phyloP scores from a whole-genome alignment of 106 monocot species.

The Platanthera guangdongensis region DNA sequence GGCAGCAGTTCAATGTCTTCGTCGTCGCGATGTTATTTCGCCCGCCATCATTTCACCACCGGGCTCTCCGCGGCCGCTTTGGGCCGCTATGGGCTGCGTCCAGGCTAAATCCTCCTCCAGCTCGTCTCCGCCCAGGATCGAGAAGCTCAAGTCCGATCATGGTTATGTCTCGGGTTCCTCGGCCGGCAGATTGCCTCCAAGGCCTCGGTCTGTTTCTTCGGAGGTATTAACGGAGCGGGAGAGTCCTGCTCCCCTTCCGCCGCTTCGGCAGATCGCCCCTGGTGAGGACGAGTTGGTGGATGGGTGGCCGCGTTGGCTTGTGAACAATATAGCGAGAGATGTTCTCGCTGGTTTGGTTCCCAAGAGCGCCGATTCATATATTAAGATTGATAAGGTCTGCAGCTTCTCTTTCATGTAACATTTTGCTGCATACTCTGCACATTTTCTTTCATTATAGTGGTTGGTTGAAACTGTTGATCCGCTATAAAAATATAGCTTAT shows the following conservation, averaged over 20 bases:
- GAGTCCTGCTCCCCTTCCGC: background rate
- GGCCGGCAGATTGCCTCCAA: background rate
- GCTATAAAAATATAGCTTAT: background rate
- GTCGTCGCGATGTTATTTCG: background rate
- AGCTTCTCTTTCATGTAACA: background rate
- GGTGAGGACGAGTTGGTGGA: constrained; percentile 18
- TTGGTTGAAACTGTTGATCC: background rate
- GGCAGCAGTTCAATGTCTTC: constrained; percentile 7
- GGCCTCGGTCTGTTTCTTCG: background rate
- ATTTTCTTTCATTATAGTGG: background rate
- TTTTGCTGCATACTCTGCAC: background rate
- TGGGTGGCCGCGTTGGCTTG: constrained; percentile 27
- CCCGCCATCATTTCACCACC: background rate
- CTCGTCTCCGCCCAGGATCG: constrained; percentile 2
- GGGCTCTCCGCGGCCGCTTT: background rate
- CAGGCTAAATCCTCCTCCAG: constrained; percentile 1
- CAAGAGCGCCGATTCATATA: constrained; percentile 21
- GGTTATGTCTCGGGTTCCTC: background rate
- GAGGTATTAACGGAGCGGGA: background rate
- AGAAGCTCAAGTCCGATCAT: constrained; percentile 11
- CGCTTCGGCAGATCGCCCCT: background rate
- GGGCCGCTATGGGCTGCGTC: constrained; percentile 7
- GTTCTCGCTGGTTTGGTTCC: constrained; percentile 19
- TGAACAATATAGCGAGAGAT: constrained; percentile 13
- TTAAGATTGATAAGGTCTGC: constrained; percentile 23